Evolutionary conservation across 768 basidiomycete genomes (phyloP), one percentile per base, ranked within the genome.

Genomic region (Chlorophyllum brunneum): DNA sequence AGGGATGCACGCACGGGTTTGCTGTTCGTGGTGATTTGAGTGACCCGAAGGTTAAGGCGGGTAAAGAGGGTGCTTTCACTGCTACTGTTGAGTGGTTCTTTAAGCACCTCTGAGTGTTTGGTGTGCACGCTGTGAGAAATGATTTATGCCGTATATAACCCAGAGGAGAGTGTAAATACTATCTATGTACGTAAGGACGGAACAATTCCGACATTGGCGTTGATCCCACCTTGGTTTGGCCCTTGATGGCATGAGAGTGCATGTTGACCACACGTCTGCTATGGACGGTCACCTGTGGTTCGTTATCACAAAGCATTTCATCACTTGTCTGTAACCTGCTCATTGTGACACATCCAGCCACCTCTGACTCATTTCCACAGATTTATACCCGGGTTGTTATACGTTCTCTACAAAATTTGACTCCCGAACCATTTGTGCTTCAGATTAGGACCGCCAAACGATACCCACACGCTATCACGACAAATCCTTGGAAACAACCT

Each of bases 21-120:
- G 76, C 80, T 5, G 71, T 79, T 15, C 67, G 79, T 42, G 77
- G 76, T 2, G 76, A 80, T 61, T 48, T 73, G 60, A 73, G 64
- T 52, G 66, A 75, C 48, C 78, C 81, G 1, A 69, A 70, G 54
- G 71, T 79, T 39, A 82, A 81, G 65, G 79, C 76, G 24, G 84
- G 77, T 22, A 83, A 82, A 65, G 84, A 85, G 61, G 82, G 81
- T 29, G 70, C 81, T 0, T 84, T 85, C 71, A 77, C 76, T 65
- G 68, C 75, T 26, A 65, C 74, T 11, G 77, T 85, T 29, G 72
- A 80, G 55, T 85, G 75, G 72, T 75, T 84, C 66, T 60, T 65
- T 51, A 67, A 73, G 57, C 58, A 75, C 37, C 30, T 65, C 41
- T 67, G 53, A 63, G 7, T 33, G 2, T 22, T 15, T 16, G 22